phyloP scores from a whole-genome alignment of 2,329 filamentous ascomycete genomes.

The Ustilaginoidea virens region DNA sequence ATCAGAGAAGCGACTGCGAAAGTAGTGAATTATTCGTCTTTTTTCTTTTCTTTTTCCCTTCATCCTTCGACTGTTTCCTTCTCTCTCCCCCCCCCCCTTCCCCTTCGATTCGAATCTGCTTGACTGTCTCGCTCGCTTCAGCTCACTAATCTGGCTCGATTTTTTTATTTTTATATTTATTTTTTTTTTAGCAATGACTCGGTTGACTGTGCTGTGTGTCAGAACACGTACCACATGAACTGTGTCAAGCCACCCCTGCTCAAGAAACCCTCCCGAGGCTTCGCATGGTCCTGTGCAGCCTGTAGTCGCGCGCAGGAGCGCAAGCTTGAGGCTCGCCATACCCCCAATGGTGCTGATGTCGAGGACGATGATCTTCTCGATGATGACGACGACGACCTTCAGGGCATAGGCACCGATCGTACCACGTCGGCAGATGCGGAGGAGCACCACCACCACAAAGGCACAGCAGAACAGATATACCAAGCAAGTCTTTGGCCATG shows the following conservation, averaged over 20 bases:
- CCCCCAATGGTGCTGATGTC: conserved; percentile 57
- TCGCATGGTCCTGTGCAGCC: conserved; percentile 93
- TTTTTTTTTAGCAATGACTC: conserved; percentile 57
- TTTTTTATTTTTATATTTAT: neutral
- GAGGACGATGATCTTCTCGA: conserved; percentile 48
- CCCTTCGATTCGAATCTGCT: neutral
- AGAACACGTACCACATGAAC: conserved; percentile 95
- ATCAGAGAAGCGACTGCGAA: too few relatives aligned
- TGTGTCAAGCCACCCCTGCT: conserved; percentile 83
- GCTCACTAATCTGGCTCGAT: neutral
- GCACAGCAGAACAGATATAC: conserved; percentile 75
- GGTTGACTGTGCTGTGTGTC: conserved; percentile 90
- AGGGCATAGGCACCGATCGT: conserved; percentile 38
- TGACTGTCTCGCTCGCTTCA: neutral
- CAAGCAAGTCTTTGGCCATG: conserved; percentile 94
- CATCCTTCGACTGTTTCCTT: conserved; percentile 3
- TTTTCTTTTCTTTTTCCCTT: too few relatives aligned
- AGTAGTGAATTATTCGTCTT: too few relatives aligned
- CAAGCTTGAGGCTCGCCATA: conserved; percentile 79
- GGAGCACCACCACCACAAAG: conserved; percentile 38
- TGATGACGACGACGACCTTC: conserved; percentile 57
- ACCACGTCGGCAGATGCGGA: conserved; percentile 51
- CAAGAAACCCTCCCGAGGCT: conserved; percentile 93
- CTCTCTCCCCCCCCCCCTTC: neutral
- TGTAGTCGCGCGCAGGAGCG: conserved; percentile 94